Evolutionary conservation across 345 rosid species (phyloP).

Genomic region (Citrus hindsii): DNA sequence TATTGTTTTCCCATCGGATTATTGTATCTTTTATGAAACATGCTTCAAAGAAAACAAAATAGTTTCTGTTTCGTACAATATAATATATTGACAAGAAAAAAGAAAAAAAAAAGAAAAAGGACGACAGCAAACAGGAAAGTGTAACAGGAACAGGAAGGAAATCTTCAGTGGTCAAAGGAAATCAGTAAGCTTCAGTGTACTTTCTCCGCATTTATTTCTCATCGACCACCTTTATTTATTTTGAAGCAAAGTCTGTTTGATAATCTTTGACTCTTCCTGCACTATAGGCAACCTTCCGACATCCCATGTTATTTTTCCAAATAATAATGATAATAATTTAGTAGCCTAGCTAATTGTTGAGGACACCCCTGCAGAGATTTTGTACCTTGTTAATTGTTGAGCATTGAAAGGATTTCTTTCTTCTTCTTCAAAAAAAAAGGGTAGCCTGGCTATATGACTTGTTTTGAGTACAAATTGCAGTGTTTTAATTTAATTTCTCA

Average conservation of each 20-base stretch:
- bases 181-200: not conserved
- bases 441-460: not conserved
- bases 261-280: not conserved
- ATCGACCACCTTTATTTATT: not conserved
- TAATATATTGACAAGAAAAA: not conserved
- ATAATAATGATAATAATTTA: no score
- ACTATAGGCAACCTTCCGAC: not conserved
- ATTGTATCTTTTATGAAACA: not conserved
- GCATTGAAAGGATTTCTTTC: no score
- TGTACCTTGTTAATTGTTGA: no score
- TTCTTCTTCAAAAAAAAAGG: no score
- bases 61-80: not conserved
- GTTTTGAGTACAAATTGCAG: not conserved
- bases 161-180: not conserved
- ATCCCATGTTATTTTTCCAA: not conserved
- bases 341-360: no score
- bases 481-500: not conserved
- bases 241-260: not conserved
- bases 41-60: not conserved
- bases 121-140: no score
- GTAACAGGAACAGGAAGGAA: no score
- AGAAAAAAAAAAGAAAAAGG: rapidly evolving
- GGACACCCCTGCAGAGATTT: no score
- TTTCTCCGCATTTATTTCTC: not conserved
- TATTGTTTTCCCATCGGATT: no score